A percentile compares a stretch with the other conserved stretches of the same genome.
Evolutionary conservation across 148 eudicot genomes (phyloP).

Genomic region (Hydrangea macrophylla): DNA sequence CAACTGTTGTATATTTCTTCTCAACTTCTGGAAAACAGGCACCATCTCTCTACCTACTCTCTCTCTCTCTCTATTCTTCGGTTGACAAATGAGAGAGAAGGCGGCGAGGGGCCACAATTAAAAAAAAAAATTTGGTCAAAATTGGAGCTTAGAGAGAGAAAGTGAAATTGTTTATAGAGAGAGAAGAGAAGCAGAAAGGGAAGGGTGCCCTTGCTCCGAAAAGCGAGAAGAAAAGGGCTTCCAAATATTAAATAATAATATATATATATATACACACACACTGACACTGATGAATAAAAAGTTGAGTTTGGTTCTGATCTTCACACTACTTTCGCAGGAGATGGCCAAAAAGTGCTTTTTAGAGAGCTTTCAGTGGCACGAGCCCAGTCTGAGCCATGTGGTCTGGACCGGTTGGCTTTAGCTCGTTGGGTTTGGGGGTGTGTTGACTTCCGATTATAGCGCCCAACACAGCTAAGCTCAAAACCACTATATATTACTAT

Average conservation of each 20-base stretch:
- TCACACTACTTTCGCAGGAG: constrained; percentile 8
- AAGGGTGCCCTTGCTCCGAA: background rate
- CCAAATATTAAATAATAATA: too few relatives aligned
- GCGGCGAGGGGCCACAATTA: constrained; percentile 1
- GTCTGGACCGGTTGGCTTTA: background rate
- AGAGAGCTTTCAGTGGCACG: background rate
- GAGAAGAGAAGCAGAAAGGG: background rate
- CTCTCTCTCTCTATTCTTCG: constrained; percentile 21
- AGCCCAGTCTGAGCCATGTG: background rate
- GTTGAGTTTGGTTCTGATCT: background rate
- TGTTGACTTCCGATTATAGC: constrained; percentile 15
- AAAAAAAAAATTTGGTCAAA: constrained; percentile 18
- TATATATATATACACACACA: background rate
- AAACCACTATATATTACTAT: background rate
- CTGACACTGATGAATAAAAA: background rate
- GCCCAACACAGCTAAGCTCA: constrained; percentile 12
- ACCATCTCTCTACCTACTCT: constrained; percentile 18
- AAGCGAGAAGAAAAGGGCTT: constrained; percentile 1
- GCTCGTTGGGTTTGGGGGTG: background rate
- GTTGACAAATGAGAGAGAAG: constrained; percentile 36
- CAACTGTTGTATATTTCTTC: constrained; percentile 2
- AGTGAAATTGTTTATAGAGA: background rate
- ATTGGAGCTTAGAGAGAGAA: constrained; percentile 1
- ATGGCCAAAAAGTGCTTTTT: background rate
- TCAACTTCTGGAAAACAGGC: constrained; percentile 7